Base-by-base conservation (phyloP, 2,329 filamentous ascomycete species). In the Trichoderma hamatum region DNA sequence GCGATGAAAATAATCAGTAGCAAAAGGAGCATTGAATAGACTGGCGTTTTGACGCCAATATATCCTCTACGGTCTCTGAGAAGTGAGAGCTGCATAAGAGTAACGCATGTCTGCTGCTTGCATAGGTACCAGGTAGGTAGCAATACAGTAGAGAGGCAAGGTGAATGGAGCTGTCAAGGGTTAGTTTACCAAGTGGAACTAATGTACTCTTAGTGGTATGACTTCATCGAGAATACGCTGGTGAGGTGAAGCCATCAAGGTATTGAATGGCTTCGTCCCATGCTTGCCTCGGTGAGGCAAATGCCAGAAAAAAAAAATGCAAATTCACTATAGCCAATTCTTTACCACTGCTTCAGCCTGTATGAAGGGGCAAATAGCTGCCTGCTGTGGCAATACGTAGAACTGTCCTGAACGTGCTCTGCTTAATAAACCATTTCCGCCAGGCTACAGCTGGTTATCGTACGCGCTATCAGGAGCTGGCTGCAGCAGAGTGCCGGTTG, bases 361-460 rank as follows among this genome's bases (percentile, higher is more conserved):
- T 7, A 43, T n/a, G 16, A 32, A 43, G 61, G 39, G 63, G 63
- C 34, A 68, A 68, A 68, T 19, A 46, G 56, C 51, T n/a, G 46
- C 60, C 49, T 64, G 1, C 54, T 32, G 58, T 68, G 66, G 66
- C 66, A 39, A 68, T 21, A 26, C 6, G 4, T 26, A 11, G 51
- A 52, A 36, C 19, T 49, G 19, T 46, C 19, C 14, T 36, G 6
- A 24, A 7, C 34, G 34, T 39, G 39, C 19, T n/a, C 64, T 61
- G 65, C 65, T 67, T 67, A 67, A 28, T 46, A 36, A 59, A 39
- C 43, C 32, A 21, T 43, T 6, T 16, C 46, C 46, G 24, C 61
- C 49, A 67, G 65, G 55, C 65, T 59, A n/a, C 65, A 54, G 65
- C 65, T 56, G 30, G 63, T 49, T 43, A 66, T 66, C 63, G 63